These are phyloP conservation scores for Thyridium curvatum DNA, from an alignment of 2,329 filamentous ascomycete genomes.

Conservation along the genomic window DNA sequence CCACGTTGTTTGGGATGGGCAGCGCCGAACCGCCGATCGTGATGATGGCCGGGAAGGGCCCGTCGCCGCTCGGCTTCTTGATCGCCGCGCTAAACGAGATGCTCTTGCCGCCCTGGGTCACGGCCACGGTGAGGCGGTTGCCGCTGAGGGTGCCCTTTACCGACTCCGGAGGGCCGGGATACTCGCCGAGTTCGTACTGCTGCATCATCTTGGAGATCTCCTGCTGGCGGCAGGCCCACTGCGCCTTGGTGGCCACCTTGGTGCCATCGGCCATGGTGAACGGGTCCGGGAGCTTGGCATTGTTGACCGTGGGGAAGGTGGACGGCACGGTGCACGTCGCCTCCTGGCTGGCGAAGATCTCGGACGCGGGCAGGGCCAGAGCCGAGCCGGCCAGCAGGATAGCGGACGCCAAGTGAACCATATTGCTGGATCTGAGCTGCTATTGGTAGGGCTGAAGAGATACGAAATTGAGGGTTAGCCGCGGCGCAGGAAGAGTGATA, in stretches of 20 bases:
- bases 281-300: slow-evolving; percentile 37
- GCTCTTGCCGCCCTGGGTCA: slow-evolving; percentile 35
- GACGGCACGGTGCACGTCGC: slow-evolving; percentile 23
- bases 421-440: slow-evolving; percentile 4
- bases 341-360: slow-evolving; percentile 25
- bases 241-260: slow-evolving; percentile 35
- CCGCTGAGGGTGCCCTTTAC: slow-evolving; percentile 38
- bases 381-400: slow-evolving; percentile 26
- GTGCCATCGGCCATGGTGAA: slow-evolving; percentile 37
- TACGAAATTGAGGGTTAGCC: too few relatives aligned
- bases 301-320: slow-evolving; percentile 27
- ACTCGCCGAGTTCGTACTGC: slow-evolving; percentile 43
- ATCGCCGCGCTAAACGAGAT: slow-evolving; percentile 38
- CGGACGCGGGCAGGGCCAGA: slow-evolving; percentile 22
- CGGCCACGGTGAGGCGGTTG: slow-evolving; percentile 34
- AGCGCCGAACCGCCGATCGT: slow-evolving; percentile 48
- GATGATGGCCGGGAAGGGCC: slow-evolving; percentile 51
- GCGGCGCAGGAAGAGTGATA: too few relatives aligned
- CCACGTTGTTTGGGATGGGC: slow-evolving; percentile 47
- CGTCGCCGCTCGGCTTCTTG: slow-evolving; percentile 32
- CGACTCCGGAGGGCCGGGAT: slow-evolving; percentile 37
- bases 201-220: slow-evolving; percentile 42
- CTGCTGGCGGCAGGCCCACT: slow-evolving; percentile 40
- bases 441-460: too few relatives aligned
- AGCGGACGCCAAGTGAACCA: slow-evolving; percentile 20